Base-by-base conservation (phyloP, 495 filamentous ascomycete genomes). In the Glonium stellatum region DNA sequence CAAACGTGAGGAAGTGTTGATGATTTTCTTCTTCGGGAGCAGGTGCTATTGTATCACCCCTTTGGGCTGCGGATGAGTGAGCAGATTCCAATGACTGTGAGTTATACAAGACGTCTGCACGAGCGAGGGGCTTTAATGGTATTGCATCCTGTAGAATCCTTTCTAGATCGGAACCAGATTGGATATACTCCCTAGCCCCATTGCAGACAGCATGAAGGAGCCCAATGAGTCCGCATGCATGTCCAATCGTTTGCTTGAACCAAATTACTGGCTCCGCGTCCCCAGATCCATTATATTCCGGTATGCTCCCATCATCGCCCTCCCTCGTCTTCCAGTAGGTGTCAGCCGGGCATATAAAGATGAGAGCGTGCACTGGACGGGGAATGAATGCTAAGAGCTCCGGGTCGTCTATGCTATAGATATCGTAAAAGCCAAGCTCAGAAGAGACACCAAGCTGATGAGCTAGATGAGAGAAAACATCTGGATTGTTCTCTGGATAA, bases 171-270 rank as follows among this genome's bases (percentile, higher is more conserved):
- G 76, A 78, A 11, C 71, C 77, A 0, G 74, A 69, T 4, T 66
- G 37, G 54, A 84, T 63, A 56, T 77, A 72, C 0, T 69, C 60
- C 13, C 72, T 70, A 0, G 80, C 72, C 23, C 83, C 85, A 70
- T 92, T 92, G n/a, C 73, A 68, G 4, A 86, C 76, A 55, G 83
- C 81, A 74, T 95, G 90, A 22, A 96, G 73, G 4, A 93, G 74
- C 0, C 85, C 89, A 72, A 92, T 90, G 37, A 90, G 78, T 1
- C 90, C 90, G 73, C 90, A 96, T 3, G 89, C 85, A 71, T 95
- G 84, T 52, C 83, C 79, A 70, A 96, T 96, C 0, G 89, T 95
- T 64, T 96, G 90, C 67, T 87, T 86, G 76, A 88, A 95, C 90
- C 90, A 95, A 50, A 90, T 78, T 5, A 89, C 84, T 0, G 84